Evolutionary conservation across 2,329 filamentous ascomycete species (phyloP), one percentile per base, ranked within the genome.

Genomic region (Xenoacremonium recifei): DNA sequence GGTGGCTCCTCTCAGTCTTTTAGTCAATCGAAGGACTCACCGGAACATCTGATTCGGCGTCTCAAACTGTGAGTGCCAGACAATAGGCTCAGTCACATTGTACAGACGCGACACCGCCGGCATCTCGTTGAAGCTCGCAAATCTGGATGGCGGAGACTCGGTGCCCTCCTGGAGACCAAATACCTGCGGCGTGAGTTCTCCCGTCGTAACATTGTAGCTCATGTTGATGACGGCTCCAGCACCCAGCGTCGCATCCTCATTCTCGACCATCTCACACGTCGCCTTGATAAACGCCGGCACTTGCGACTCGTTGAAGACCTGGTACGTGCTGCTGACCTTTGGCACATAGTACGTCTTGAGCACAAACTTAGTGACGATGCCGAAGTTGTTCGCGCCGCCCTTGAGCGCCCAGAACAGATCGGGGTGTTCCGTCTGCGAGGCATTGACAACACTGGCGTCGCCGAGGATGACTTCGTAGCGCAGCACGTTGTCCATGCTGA

Each of bases 341-440:
- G n/a, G n/a, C n/a, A n/a, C n/a, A n/a, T n/a, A n/a, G n/a, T 69
- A 66, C 0, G 69, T 68, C 48, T 69, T 59, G 11, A 78, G 55
- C 6, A 68, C 54, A 50, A 73, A 75, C 5, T 63, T 62, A 4
- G 54, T 73, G 5, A 76, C 69, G 47, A 77, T 67, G 33, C 76
- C 77, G 46, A 74, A 79, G 54, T 77, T 80, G 58, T 71, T 77
- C n/a, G 72, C 71, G 13, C 79, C 78, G 9, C 78, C 79, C 42
- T 73, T 72, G 4, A 82, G 66, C 1, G 72, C 76, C 48, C 64
- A 66, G 58, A 66, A 80, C 6, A 83, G 63, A 42, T 80, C 76
- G 0, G 66, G 44, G 45, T 80, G 61, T 7, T 62, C 54, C 1
- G 53, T 54, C 4, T 55, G 51, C 13, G 67, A 73, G 3, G 71